These are phyloP conservation scores for Penicillium mononematosum DNA, from an alignment of 495 filamentous ascomycete species.

Conservation along the genomic window DNA sequence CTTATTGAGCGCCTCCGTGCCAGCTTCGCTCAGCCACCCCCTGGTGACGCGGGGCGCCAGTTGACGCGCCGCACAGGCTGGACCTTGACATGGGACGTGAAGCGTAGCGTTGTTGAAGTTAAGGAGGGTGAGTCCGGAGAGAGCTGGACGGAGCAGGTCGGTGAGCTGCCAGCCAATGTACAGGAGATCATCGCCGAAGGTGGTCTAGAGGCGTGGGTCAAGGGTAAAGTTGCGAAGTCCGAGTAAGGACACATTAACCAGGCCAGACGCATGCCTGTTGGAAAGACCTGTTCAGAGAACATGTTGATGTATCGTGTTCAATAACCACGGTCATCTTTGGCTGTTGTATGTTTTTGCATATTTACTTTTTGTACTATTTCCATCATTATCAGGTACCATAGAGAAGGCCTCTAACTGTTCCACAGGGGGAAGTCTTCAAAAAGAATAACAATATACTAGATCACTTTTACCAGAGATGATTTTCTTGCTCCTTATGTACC, in stretches of 20 bases:
- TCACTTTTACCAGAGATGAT: background rate
- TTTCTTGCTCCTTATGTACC: background rate
- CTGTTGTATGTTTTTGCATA: background rate
- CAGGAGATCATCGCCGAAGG: conserved; percentile 86
- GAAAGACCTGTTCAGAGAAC: background rate
- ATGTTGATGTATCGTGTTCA: background rate
- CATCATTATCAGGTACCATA: background rate
- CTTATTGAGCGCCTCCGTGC: conserved; percentile 69
- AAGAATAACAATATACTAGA: background rate
- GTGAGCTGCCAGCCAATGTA: conserved; percentile 82
- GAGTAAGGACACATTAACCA: background rate
- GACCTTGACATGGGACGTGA: conserved; percentile 83
- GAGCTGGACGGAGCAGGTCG: conserved; percentile 77
- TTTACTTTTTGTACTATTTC: conserved; percentile 1
- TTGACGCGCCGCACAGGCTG: conserved; percentile 84
- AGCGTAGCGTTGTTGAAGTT: conserved; percentile 64
- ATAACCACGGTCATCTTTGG: background rate
- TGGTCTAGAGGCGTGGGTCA: conserved; percentile 78
- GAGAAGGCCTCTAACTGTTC: background rate
- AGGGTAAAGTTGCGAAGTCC: conserved; percentile 53
- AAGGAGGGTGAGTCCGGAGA: conserved; percentile 62
- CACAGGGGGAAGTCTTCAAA: background rate
- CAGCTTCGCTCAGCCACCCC: conserved; percentile 41
- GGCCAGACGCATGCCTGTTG: background rate
- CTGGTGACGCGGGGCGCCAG: conserved; percentile 31